These are phyloP conservation scores for Westerdykella ornata DNA, from an alignment of 2,329 filamentous ascomycete species.

Conservation along the genomic window DNA sequence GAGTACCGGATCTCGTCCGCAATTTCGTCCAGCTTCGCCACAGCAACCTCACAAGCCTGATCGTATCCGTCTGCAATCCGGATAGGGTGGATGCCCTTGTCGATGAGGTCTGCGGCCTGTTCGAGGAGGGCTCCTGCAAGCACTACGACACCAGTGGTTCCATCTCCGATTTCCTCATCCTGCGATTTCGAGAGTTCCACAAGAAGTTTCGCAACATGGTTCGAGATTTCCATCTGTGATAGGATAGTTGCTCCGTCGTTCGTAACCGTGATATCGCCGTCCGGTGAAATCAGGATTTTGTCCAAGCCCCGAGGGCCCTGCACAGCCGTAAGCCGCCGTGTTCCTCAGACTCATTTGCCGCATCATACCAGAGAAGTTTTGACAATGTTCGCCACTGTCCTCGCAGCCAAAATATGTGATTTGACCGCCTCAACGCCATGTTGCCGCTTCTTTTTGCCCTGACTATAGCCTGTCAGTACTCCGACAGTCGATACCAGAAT, in stretches of 20 bases:
- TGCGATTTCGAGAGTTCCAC: constrained; percentile 98
- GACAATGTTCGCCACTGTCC: constrained; percentile 93
- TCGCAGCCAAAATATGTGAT: constrained; percentile 92
- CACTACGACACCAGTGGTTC: constrained; percentile 95
- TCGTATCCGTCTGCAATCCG: constrained; percentile 98
- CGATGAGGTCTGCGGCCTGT: constrained; percentile 94
- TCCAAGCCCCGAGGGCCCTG: constrained; percentile 88
- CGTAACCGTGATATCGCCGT: constrained; percentile 97
- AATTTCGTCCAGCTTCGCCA: constrained; percentile 85
- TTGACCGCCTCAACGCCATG: constrained; percentile 97
- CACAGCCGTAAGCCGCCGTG: constrained; percentile 8
- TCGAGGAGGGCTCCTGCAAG: constrained; percentile 90
- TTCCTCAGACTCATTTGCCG: not conserved
- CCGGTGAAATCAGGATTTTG: constrained; percentile 97
- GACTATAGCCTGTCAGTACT: constrained; percentile 50
- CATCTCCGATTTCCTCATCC: constrained; percentile 97
- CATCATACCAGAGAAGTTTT: constrained; percentile 74
- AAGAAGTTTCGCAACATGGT: constrained; percentile 94
- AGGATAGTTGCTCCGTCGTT: constrained; percentile 98
- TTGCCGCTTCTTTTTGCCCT: constrained; percentile 95
- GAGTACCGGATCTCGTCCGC: constrained; percentile 86
- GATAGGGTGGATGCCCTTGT: constrained; percentile 99
- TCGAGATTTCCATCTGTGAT: constrained; percentile 94
- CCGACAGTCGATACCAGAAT: constrained; percentile 8
- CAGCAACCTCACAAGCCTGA: constrained; percentile 92